Evolutionary conservation across 2,329 filamentous ascomycete genomes (phyloP).

Genomic region (Periconia sp.): DNA sequence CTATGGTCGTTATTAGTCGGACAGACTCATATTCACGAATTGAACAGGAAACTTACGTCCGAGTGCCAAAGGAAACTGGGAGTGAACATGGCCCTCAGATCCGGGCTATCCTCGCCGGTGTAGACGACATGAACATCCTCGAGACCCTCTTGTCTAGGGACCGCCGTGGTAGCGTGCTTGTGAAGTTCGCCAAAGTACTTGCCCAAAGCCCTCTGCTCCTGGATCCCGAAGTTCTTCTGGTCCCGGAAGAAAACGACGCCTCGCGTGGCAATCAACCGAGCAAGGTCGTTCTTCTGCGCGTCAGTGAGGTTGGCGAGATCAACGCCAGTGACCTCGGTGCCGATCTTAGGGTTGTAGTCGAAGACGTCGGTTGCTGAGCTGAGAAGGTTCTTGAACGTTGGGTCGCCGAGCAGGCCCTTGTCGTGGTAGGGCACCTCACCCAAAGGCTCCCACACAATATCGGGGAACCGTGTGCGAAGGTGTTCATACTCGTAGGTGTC

Average conservation of each 20-base stretch:
- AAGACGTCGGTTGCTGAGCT: conserved; percentile 56
- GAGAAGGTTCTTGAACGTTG: conserved; percentile 57
- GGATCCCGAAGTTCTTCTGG: conserved; percentile 57
- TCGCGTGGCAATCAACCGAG: conserved; percentile 55
- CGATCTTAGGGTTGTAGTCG: conserved; percentile 60
- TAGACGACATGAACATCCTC: conserved; percentile 62
- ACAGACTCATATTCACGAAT: background rate
- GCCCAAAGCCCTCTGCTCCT: conserved; percentile 56
- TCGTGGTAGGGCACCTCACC: conserved; percentile 54
- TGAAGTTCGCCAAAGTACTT: conserved; percentile 57
- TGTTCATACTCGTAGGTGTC: conserved; percentile 55
- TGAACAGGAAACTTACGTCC: conserved; percentile 45
- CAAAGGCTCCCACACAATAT: conserved; percentile 55
- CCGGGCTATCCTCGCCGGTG: conserved; percentile 54
- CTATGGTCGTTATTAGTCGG: conserved; percentile 20
- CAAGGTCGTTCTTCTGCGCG: conserved; percentile 57
- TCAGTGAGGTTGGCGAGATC: conserved; percentile 54
- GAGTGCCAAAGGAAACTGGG: conserved; percentile 60
- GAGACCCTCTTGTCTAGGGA: conserved; percentile 52
- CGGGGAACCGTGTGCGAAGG: conserved; percentile 55
- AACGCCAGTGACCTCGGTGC: conserved; percentile 56
- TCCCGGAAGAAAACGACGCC: conserved; percentile 62
- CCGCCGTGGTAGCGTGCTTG: conserved; percentile 58
- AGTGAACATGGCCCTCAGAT: conserved; percentile 57
- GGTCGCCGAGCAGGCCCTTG: conserved; percentile 57